A percentile compares a stretch with the other conserved stretches of the same genome.
These are phyloP conservation scores for Fusarium denticulatum DNA, from an alignment of 2,329 filamentous ascomycete genomes.

Conservation along the genomic window DNA sequence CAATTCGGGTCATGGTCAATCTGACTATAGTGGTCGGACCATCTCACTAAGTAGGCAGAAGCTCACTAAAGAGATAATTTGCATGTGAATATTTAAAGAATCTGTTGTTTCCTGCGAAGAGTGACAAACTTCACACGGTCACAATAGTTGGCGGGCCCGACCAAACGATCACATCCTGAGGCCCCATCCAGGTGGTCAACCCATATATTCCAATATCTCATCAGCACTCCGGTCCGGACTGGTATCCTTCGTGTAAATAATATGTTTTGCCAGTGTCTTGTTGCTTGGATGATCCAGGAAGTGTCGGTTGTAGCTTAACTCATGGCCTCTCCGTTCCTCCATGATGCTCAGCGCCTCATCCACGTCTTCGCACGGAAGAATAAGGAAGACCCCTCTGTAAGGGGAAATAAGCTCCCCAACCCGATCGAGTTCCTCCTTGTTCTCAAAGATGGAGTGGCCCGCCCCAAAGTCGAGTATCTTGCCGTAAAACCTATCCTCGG, in stretches of 20 bases:
- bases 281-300: neutral
- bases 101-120: fast-evolving
- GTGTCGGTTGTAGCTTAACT: neutral
- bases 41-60: neutral
- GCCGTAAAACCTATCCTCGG: neutral
- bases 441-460: neutral
- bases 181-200: too few relatives aligned
- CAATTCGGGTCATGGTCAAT: neutral
- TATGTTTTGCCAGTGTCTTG: neutral
- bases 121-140: neutral
- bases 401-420: fast-evolving
- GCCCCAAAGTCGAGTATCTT: neutral
- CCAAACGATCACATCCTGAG: too few relatives aligned
- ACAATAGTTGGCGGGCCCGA: too few relatives aligned
- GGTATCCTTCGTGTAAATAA: neutral
- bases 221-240: fast-evolving
- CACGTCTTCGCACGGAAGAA: neutral
- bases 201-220: neutral
- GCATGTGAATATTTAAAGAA: neutral
- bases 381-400: neutral
- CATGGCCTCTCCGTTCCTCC: neutral
- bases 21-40: neutral
- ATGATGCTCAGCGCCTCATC: neutral
- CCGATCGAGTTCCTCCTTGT: neutral
- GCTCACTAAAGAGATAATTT: fast-evolving